Base-by-base conservation (phyloP, 2,329 filamentous ascomycete genomes). In the Stenocarpella maydis region DNA sequence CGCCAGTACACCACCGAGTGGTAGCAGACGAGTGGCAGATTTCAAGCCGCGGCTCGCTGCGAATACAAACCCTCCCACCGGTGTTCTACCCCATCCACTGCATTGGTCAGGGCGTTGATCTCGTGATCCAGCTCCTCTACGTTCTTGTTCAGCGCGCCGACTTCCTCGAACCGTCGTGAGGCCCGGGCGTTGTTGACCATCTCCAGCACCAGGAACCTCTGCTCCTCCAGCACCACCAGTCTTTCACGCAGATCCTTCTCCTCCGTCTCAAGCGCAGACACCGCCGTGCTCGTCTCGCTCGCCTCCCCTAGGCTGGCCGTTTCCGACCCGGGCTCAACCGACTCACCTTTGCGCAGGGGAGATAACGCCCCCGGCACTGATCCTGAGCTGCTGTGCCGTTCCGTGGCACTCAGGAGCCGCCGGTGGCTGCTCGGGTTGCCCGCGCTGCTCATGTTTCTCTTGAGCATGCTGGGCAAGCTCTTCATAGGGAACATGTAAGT, bases 401-500 rank as follows among this genome's bases (percentile, higher is more conserved):
- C 66, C 14, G 50, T 69, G 4, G 71, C 72, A 5, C 76, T 75
- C 0, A 80, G 73, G 14, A 78, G 66, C 34, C 75, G 74, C 4
- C 78, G 73, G 67, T 80, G 78, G n/a, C 64, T 71, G 15, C 28
- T 37, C 49, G 41, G 53, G 15, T 7, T 34, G 53, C 15, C 58
- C 78, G 78, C 50, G 72, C 71, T 45, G 73, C 74, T 1, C 75
- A 75, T 0, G 78, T 81, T 81, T 3, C 81, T 79, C 9, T 81
- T 80, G 19, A 94, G 83, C 72, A 94, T 83, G 50, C 89, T 88
- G 0, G 92, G 92, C 0, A 94, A 82, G 34, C 88, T 88, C 77
- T 93, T 97, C 17, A 98, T 83, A 0, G 95, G 94, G 10, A 98
- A 86, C 93, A 98, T 97, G 76, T 98, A 93, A 4, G 94, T 86